Evolutionary conservation across 371 early-diverging fungal species (phyloP).

Genomic region (Choanephora cucurbitarum): DNA sequence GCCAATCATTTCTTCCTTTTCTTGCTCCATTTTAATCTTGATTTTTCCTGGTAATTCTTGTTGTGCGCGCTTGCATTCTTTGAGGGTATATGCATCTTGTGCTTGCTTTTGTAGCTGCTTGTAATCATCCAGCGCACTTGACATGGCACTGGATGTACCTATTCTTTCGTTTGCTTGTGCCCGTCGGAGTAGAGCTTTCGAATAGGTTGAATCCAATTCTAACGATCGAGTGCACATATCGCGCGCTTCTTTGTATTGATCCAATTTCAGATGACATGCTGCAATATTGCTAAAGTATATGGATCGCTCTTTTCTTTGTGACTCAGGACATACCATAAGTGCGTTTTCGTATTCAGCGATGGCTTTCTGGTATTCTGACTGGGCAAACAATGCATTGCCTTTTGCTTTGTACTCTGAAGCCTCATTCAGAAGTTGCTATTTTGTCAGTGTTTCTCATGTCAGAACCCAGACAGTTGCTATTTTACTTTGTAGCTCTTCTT

Average conservation of each 20-base stretch:
- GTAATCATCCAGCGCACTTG: constrained; percentile 63
- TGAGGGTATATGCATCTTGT: constrained; percentile 36
- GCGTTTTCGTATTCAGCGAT: constrained; percentile 64
- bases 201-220: constrained; percentile 69
- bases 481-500: too few relatives aligned
- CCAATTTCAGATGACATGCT: constrained; percentile 68
- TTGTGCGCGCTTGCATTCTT: constrained; percentile 40
- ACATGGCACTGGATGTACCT: constrained; percentile 50
- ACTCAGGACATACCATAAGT: constrained; percentile 54
- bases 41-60: constrained; percentile 45
- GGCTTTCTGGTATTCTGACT: constrained; percentile 53
- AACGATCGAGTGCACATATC: constrained; percentile 61
- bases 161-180: constrained; percentile 78
- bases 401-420: constrained; percentile 52
- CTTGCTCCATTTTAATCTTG: constrained; percentile 57
- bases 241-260: constrained; percentile 51
- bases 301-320: constrained; percentile 48
- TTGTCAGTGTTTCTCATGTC: too few relatives aligned
- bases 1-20: constrained; percentile 76
- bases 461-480: too few relatives aligned
- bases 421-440: constrained; percentile 40
- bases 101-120: constrained; percentile 29
- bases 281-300: constrained; percentile 68
- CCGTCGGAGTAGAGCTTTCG: constrained; percentile 76
- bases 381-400: constrained; percentile 59